These are phyloP conservation scores for Vitis amurensis DNA, from an alignment of 164 flowering plant genomes.

Conservation along the genomic window DNA sequence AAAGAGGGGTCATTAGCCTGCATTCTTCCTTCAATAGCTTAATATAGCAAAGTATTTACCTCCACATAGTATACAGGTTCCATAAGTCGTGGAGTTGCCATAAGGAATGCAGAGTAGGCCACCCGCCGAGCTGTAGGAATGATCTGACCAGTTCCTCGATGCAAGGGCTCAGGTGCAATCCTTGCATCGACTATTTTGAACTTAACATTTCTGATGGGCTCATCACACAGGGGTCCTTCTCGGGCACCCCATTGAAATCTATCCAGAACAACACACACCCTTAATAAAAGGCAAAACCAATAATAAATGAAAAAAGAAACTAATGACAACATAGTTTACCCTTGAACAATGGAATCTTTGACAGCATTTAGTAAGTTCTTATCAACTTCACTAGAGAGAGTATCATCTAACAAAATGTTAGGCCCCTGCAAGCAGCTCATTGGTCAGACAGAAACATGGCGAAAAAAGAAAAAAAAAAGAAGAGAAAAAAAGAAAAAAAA, in stretches of 20 bases:
- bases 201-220: slow-evolving; percentile 95
- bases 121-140: slow-evolving; percentile 99
- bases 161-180: slow-evolving; percentile 89
- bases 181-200: slow-evolving; percentile 97
- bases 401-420: slow-evolving; percentile 90
- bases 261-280: slow-evolving; percentile 10
- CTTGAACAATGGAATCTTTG: slow-evolving; percentile 98
- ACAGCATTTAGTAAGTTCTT: slow-evolving; percentile 82
- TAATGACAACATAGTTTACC: slow-evolving; percentile 29
- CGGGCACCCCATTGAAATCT: slow-evolving; percentile 99
- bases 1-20: no score
- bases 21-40: no score
- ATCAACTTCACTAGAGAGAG: slow-evolving; percentile 95
- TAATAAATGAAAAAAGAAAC: background rate
- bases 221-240: slow-evolving; percentile 99
- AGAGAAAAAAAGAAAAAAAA: no score
- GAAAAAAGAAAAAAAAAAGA: no score
- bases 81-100: slow-evolving; percentile 98
- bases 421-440: slow-evolving; percentile 67
- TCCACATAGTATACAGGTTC: slow-evolving; percentile 98
- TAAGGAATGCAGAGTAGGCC: slow-evolving; percentile 94
- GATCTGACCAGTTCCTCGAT: slow-evolving; percentile 96
- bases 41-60: slow-evolving; percentile 32
- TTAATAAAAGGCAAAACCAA: background rate
- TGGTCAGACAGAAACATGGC: background rate